phyloP scores from a whole-genome alignment of 2,329 filamentous ascomycete genomes.

The Aspergillus fischeri region DNA sequence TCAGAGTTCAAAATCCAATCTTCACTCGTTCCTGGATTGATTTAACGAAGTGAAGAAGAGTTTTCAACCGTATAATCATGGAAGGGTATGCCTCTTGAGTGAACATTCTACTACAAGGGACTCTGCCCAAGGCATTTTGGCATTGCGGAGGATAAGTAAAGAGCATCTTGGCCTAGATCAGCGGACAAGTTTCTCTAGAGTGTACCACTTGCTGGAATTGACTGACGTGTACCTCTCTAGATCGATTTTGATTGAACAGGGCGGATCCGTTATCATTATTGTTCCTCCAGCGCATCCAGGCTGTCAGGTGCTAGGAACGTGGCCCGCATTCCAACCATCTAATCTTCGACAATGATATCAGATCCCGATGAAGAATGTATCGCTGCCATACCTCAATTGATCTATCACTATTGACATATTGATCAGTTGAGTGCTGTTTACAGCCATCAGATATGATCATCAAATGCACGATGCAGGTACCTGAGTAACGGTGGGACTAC shows the following conservation, averaged over 20 bases:
- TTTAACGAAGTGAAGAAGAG: neutral
- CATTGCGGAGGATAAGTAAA: neutral
- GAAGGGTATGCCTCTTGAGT: too few relatives aligned
- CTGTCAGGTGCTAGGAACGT: neutral
- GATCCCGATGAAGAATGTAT: neutral
- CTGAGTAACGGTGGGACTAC: neutral
- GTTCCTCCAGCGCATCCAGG: neutral
- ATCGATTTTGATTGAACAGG: neutral
- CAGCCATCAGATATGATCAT: neutral
- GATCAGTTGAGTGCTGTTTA: neutral
- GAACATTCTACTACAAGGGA: neutral
- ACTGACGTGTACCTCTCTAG: too few relatives aligned
- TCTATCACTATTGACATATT: neutral
- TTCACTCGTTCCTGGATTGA: neutral
- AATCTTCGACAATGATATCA: constrained; percentile 1
- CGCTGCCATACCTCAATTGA: neutral
- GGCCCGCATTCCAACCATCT: constrained; percentile 7
- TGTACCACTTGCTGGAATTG: neutral
- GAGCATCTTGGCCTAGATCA: too few relatives aligned
- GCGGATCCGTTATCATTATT: neutral
- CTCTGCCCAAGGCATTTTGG: too few relatives aligned
- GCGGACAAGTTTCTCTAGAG: neutral
- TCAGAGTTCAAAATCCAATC: neutral
- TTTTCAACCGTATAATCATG: neutral
- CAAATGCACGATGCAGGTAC: neutral